Base-by-base conservation (phyloP, 2,329 filamentous ascomycete species). In the Colletotrichum sublineola region DNA sequence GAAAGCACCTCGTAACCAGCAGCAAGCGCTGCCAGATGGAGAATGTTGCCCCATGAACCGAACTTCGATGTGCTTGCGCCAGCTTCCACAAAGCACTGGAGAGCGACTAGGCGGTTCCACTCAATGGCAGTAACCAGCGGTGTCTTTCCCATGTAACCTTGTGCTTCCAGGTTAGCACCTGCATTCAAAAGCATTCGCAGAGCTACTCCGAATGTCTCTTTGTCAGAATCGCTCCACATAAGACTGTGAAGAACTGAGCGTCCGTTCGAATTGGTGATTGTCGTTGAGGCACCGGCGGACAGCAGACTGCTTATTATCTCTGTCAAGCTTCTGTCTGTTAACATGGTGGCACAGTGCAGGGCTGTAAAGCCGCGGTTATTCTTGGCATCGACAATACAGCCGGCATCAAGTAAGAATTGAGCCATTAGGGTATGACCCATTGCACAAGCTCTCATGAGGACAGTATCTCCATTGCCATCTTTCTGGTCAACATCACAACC, bases 131-230 rank as follows among this genome's bases (percentile, higher is more conserved):
- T 0, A 0, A 5, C 0, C 1, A 72, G 18, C 2, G 69, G 53
- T 1, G 18, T 33, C 4, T 0, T 4, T 6, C 12, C 60, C 0
- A 0, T 0, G 1, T 0, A 0, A 3, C 15, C 1, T 6, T 1
- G 20, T 1, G n/a, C 52, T 4, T 72, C 40, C 0, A 72, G n/a
- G 0, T 65, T 38, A 5, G 53, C 11, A 0, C 66, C 69, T 1
- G 69, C 66, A 0, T 52, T 42, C 1, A 70, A 3, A 2, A 72
- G 66, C 1, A 72, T 31, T 3, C 20, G 53, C 2, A 65, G 8
- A n/a, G 0, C 53, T 1, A 2, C 31, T 2, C 9, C 4, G 1
- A 48, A 6, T 3, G n/a, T 12, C 0, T 15, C 29, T 1, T 5
- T 7, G 7, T 36, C n/a, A 5, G 15, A 11, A 14, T 1, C 1